phyloP scores from a whole-genome alignment of 164 flowering plant species.

The Euptelea pleiosperma region DNA sequence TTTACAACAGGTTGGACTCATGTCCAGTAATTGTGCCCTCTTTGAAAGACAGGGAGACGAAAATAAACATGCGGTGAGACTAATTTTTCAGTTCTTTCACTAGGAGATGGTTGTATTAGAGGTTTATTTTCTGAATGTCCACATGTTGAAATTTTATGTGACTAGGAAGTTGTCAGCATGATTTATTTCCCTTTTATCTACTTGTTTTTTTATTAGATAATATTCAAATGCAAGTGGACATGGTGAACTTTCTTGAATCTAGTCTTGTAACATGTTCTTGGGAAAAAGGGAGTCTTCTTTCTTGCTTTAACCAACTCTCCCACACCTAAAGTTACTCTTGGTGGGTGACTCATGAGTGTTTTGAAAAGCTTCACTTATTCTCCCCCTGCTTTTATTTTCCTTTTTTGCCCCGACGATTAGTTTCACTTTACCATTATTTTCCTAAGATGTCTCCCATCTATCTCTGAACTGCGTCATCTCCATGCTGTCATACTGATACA shows the following conservation, averaged over 20 bases:
- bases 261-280: not conserved
- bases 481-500: too few species aligned
- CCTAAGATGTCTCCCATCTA: too few species aligned
- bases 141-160: too few species aligned
- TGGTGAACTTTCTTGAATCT: not conserved
- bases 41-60: constrained; percentile 9
- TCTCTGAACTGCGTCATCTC: too few species aligned
- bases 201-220: not conserved
- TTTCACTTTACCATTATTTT: too few species aligned
- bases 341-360: not conserved
- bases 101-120: not conserved
- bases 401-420: too few species aligned
- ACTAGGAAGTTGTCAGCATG: not conserved
- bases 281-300: too few species aligned
- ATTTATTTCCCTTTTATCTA: not conserved
- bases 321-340: not conserved
- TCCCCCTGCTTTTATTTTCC: too few species aligned
- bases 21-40: constrained; percentile 8
- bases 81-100: not conserved
- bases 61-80: constrained; percentile 10
- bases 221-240: not conserved
- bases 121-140: not conserved
- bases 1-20: constrained; percentile 9
- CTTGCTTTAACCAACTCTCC: not conserved
- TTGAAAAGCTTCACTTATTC: not conserved